These are phyloP conservation scores for Diphasiastrum complanatum DNA, from an alignment of 83 land plant species.

Conservation along the genomic window DNA sequence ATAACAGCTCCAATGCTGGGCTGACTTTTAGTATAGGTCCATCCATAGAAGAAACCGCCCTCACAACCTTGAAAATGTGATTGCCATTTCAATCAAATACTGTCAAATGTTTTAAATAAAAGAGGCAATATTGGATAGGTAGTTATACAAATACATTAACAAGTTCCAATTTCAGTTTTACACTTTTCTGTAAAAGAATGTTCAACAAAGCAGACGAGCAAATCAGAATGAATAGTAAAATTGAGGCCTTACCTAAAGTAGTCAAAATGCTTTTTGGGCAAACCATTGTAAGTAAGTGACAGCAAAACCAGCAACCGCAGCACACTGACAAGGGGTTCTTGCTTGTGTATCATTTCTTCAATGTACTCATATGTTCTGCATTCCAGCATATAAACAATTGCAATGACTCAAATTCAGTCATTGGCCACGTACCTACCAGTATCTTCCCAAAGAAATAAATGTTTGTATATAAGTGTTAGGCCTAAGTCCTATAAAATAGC, in stretches of 20 bases:
- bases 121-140: no score
- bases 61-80: no score
- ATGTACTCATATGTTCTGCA: slow-evolving; percentile 86
- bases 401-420: neutral
- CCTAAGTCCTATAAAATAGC: no score
- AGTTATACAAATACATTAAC: no score
- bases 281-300: slow-evolving; percentile 72
- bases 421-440: neutral
- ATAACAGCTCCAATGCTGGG: no score
- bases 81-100: no score
- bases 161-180: neutral
- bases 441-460: no score
- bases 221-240: neutral
- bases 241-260: slow-evolving; percentile 59
- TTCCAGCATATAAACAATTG: neutral
- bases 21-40: no score
- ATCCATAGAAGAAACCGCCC: no score
- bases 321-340: slow-evolving; percentile 75
- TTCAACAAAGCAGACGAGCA: no score
- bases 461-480: no score
- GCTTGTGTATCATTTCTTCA: slow-evolving; percentile 96
- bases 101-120: no score
- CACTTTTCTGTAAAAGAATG: neutral
- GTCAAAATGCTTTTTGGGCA: slow-evolving; percentile 85
- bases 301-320: slow-evolving; percentile 78